phyloP scores from a whole-genome alignment of 257 asterid genomes.

The Gentiana straminea region DNA sequence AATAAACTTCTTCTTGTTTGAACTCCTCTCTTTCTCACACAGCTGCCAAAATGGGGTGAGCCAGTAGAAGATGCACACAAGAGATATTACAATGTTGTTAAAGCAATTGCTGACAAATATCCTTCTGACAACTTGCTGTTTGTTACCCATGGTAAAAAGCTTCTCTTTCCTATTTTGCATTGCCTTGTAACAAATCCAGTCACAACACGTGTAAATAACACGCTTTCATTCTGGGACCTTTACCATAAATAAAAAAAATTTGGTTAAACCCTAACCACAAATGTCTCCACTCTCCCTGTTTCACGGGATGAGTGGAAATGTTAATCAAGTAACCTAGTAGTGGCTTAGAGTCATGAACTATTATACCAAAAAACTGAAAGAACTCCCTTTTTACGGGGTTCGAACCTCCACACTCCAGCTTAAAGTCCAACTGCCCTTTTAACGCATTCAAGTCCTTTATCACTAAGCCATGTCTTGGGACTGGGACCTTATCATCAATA shows the following conservation, averaged over 20 bases:
- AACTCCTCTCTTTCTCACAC: background rate
- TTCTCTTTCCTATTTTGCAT: constrained; percentile 2
- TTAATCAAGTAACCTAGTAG: background rate
- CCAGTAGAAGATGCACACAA: constrained; percentile 34
- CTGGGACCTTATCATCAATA: background rate
- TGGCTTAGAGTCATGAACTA: background rate
- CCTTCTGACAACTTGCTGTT: constrained; percentile 78
- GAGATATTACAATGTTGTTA: constrained; percentile 52
- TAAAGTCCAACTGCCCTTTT: too few relatives aligned
- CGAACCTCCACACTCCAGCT: too few relatives aligned
- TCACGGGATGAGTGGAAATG: background rate
- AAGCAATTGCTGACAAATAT: constrained; percentile 66
- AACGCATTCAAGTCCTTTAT: too few relatives aligned
- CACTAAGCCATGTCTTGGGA: too few relatives aligned
- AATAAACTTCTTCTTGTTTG: background rate
- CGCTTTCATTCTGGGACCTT: background rate
- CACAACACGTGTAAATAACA: too few relatives aligned
- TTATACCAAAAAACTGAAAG: background rate
- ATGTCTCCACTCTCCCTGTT: too few relatives aligned
- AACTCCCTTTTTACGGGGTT: too few relatives aligned
- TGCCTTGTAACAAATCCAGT: background rate
- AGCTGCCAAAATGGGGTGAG: constrained; percentile 87
- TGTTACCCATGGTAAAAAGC: constrained; percentile 71
- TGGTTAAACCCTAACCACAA: background rate
- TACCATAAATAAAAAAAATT: background rate